Evolutionary conservation across 129 eudicot genomes (phyloP).

Genomic region (Tanacetum coccineum): DNA sequence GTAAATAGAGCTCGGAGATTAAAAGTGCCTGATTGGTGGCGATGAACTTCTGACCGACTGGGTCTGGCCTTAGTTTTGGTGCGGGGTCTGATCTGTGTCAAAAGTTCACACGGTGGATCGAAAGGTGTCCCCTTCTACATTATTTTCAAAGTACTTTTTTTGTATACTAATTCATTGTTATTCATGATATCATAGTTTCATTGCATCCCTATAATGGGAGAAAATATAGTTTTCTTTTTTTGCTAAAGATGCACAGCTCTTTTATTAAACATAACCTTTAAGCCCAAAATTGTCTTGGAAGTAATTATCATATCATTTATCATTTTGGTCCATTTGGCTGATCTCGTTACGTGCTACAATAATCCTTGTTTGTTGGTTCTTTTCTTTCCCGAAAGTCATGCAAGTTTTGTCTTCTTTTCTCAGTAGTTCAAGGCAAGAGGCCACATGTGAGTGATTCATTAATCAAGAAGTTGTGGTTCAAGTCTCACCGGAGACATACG

Average conservation of each 20-base stretch:
- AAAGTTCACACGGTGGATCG: no score
- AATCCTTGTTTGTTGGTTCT: background rate
- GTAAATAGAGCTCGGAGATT: slow-evolving; percentile 81
- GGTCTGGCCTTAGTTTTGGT: background rate
- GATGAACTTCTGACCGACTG: slow-evolving; percentile 8
- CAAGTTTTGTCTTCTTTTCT: no score
- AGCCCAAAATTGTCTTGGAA: background rate
- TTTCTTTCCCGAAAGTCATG: no score
- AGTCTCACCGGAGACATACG: no score
- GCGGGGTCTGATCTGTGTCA: background rate
- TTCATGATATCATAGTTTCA: no score
- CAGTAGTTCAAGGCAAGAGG: no score
- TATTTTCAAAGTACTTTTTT: no score
- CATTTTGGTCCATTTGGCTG: background rate
- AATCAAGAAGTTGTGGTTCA: no score
- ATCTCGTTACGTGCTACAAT: background rate
- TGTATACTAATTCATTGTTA: no score
- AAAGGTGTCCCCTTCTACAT: slow-evolving; percentile 1
- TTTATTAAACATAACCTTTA: background rate
- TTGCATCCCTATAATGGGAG: no score
- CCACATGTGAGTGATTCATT: no score
- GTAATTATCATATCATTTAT: background rate
- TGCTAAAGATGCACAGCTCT: background rate
- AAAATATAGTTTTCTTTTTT: no score
- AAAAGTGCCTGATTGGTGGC: slow-evolving; percentile 97